Evolutionary conservation across 345 rosid species (phyloP).

Genomic region (Boechera retrofracta): DNA sequence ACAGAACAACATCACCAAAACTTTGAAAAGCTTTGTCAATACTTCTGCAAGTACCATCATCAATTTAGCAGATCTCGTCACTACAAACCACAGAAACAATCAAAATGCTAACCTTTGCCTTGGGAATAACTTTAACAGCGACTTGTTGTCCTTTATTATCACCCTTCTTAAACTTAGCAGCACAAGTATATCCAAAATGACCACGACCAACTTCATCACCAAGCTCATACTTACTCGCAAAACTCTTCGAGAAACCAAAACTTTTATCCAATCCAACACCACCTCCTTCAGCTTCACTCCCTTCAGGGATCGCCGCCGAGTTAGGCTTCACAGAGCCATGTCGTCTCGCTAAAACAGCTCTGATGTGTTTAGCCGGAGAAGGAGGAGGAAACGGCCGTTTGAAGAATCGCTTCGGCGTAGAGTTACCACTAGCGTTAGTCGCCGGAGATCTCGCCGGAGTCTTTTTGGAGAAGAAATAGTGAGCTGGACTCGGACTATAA

Average conservation of each 20-base stretch:
- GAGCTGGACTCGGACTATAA: conserved; percentile 90
- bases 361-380: conserved; percentile 93
- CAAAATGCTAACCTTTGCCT: conserved; percentile 62
- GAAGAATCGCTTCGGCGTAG: conserved; percentile 81
- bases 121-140: conserved; percentile 95
- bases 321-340: conserved; percentile 70
- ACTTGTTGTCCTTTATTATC: conserved; percentile 91
- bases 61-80: conserved; percentile 39
- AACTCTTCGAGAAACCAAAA: conserved; percentile 84
- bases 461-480: conserved; percentile 80
- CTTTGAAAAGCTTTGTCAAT: conserved; percentile 9
- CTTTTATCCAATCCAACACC: conserved; percentile 73
- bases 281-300: conserved; percentile 57
- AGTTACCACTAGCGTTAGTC: conserved; percentile 59
- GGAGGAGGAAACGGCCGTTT: conserved; percentile 89
- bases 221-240: conserved; percentile 75
- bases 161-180: conserved; percentile 89
- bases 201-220: conserved; percentile 96
- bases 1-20: conserved; percentile 31
- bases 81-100: neutral
- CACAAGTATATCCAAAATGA: conserved; percentile 94
- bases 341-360: conserved; percentile 73
- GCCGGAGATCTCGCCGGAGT: conserved; percentile 81
- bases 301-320: conserved; percentile 70
- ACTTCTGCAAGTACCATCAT: neutral